Evolutionary conservation across 2,329 filamentous ascomycete species (phyloP), one percentile per base, ranked within the genome.

Genomic region (Penicillium sp.): DNA sequence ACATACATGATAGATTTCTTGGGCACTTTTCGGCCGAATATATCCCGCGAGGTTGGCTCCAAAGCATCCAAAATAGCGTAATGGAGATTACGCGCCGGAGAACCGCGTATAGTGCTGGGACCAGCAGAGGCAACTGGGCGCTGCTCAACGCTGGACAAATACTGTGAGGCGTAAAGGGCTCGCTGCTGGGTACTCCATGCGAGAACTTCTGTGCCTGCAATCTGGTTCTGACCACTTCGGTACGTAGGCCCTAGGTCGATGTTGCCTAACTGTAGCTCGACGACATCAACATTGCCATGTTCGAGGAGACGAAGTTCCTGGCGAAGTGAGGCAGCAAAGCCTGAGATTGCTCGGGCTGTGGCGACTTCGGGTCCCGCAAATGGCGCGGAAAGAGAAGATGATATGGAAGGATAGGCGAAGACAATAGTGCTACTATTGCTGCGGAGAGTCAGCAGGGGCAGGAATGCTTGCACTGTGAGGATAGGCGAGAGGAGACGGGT

Each of bases 401-500:
- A 80, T 48, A 76, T 74, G 17, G 77, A 77, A 2, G 77, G 76
- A 49, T 77, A 78, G 49, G 75, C 69, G 45, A 78, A 67, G 33
- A 78, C 60, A 54, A 79, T 73, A 16, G 74, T 73, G 68, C 74
- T 77, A 49, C 77, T 79, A 47, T 77, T 81, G 69, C 76, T 80
- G 50, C 88, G 81, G 50, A 85, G 81, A 11, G 65, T 88, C 50
- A 92, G 81, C 30, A 92, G 84, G 0, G 89, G 89, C n/a, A 97
- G 81, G 76, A 97, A 94, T 50, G 90, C 84, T 75, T 97, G 92
- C 37, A 92, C 87, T 5, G 89, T 91, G 50, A 96, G 83, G 62
- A 97, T 91, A 1, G 93, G 93, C 55, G 91, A 89, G 52, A 97
- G 82, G 12, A 99, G 83, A 68, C 96, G 92, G 16, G 91, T 93